Evolutionary conservation across 257 asterid species (phyloP).

Genomic region (Fraxinus cuspidata): DNA sequence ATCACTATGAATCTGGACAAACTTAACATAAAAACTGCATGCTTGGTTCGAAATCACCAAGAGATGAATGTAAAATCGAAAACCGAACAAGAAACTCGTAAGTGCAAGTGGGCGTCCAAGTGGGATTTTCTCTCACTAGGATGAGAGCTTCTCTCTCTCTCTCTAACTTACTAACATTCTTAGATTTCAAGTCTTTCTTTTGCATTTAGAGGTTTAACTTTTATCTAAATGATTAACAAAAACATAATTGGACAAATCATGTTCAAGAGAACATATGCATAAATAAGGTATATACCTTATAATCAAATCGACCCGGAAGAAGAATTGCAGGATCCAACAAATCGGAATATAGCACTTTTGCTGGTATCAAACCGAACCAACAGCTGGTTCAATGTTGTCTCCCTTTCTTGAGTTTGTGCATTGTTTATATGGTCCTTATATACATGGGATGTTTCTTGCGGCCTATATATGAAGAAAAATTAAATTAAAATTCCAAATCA

Average conservation of each 20-base stretch:
- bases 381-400: conserved; percentile 92
- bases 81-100: too few relatives aligned
- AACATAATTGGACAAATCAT: conserved; percentile 11
- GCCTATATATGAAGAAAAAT: conserved; percentile 52
- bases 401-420: conserved; percentile 92
- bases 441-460: conserved; percentile 69
- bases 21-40: too few relatives aligned
- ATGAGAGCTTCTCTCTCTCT: too few relatives aligned
- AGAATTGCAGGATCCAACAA: conserved; percentile 97
- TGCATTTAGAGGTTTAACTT: conserved; percentile 47
- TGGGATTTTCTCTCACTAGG: too few relatives aligned
- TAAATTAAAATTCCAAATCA: conserved; percentile 14
- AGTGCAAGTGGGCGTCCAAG: too few relatives aligned
- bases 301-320: conserved; percentile 99
- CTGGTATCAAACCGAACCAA: conserved; percentile 98
- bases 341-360: conserved; percentile 95
- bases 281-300: conserved; percentile 63
- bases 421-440: conserved; percentile 53
- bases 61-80: too few relatives aligned
- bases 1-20: too few relatives aligned
- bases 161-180: too few relatives aligned
- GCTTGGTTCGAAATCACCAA: too few relatives aligned
- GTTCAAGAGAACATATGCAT: conserved; percentile 4
- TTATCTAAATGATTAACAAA: conserved; percentile 33
- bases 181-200: conserved; percentile 50